Percentiles rank a stretch among this genome's conserved stretches.
Evolutionary conservation across 148 eudicot genomes (phyloP).

Genomic region (Chenopodium berlandieri): DNA sequence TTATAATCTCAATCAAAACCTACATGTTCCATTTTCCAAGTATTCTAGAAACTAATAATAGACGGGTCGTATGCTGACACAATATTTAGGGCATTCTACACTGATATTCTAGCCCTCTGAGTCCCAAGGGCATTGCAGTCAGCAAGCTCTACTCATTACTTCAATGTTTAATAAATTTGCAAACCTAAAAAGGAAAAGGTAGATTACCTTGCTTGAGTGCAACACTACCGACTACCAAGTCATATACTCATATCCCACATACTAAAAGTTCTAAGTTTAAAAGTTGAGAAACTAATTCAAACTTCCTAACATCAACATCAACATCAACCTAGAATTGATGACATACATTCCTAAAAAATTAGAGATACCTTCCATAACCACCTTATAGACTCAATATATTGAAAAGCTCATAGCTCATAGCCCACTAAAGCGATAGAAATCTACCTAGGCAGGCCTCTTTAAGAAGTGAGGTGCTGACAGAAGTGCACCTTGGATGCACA

Average conservation of each 20-base stretch:
- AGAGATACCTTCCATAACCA: background rate
- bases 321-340: background rate
- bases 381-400: background rate
- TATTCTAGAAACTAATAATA: background rate
- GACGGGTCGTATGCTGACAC: background rate
- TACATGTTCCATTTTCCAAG: background rate
- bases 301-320: background rate
- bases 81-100: background rate
- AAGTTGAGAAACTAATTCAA: background rate
- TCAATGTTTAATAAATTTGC: background rate
- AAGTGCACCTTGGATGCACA: too few relatives aligned
- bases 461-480: too few relatives aligned
- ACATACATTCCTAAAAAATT: background rate
- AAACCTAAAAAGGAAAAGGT: background rate
- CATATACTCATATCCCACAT: background rate
- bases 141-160: background rate
- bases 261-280: background rate
- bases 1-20: background rate
- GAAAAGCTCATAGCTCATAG: too few relatives aligned
- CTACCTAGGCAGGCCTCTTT: too few relatives aligned
- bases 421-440: too few relatives aligned
- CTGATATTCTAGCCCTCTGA: background rate
- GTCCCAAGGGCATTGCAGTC: background rate
- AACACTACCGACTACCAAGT: background rate
- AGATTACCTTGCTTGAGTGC: background rate